phyloP scores from a whole-genome alignment of 345 rosid genomes.

The Ailanthus altissimus region DNA sequence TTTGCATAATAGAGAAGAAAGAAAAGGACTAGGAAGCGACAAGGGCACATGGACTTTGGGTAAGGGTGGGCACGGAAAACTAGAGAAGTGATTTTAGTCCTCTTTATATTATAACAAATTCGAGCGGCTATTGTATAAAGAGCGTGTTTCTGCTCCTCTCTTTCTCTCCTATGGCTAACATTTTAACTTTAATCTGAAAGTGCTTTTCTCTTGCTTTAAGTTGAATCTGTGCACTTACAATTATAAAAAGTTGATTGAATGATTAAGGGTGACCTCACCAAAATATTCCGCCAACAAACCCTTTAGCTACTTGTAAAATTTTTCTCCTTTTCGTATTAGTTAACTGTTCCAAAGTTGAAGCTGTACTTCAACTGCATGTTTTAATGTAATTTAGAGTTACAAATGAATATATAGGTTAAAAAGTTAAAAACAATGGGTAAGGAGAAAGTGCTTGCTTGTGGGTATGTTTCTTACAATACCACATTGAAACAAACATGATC shows the following conservation, averaged over 20 bases:
- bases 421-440: neutral
- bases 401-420: neutral
- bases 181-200: slow-evolving; percentile 26
- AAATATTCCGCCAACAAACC: slow-evolving; percentile 13
- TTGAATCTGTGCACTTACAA: slow-evolving; percentile 23
- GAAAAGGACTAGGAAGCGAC: slow-evolving; percentile 19
- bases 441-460: neutral
- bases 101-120: neutral
- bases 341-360: neutral
- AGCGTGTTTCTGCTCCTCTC: neutral
- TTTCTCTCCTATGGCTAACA: neutral
- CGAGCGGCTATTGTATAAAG: slow-evolving; percentile 9
- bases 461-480: neutral
- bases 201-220: slow-evolving; percentile 22
- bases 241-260: slow-evolving; percentile 29
- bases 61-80: slow-evolving; percentile 46
- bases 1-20: neutral
- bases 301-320: neutral
- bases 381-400: neutral
- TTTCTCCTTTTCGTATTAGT: neutral
- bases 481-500: neutral
- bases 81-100: slow-evolving; percentile 18
- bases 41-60: slow-evolving; percentile 40
- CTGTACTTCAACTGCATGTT: too few relatives aligned
- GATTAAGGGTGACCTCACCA: slow-evolving; percentile 23